Base-by-base conservation (phyloP, 2,329 filamentous ascomycete genomes). In the Sporothrix curviconia region DNA sequence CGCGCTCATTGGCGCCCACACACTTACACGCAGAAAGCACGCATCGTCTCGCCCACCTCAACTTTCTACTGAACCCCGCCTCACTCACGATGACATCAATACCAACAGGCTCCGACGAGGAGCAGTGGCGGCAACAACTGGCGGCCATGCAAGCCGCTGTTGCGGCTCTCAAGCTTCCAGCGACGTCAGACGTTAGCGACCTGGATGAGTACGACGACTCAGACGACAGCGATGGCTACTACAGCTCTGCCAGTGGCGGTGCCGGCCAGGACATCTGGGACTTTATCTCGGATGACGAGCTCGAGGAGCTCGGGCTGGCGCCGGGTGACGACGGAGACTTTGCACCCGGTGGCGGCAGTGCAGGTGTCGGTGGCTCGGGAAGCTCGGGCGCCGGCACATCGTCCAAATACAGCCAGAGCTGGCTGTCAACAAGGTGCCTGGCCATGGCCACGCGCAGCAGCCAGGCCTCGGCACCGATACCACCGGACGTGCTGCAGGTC, bases 201-300 rank as follows among this genome's bases (percentile, higher is more conserved):
- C 76, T 78, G 19, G 52, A 51, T 62, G 70, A 74, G 30, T 70
- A 74, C 44, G 74, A 75, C 17, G 74, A 79, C 12, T 79, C 84
- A 55, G 72, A 85, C 43, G 72, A 85, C 52, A 85, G 89, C 61
- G 83, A 90, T 8, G 85, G 89, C 34, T 76, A 81, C 12, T 77
- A 78, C 62, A 78, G 76, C 1, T 81, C 79, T 2, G 32, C 55
- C 40, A 57, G 49, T 49, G 56, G 47, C 12, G 82, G 82, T 5
- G 83, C 81, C 17, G 82, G 83, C 5, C 88, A 92, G 59, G 91
- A 96, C 71, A 85, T 96, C 9, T 96, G 92, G 92, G 92, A 96
- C 69, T 84, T 95, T 59, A 90, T 95, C 66, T 90, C 86, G 59
- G 87, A 92, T 66, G 86, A 84, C 64, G 88, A 89, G 61, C 74